These are phyloP conservation scores for Candida sanyaensis DNA, from an alignment of 1,139 yeast genomes.

Conservation along the genomic window DNA sequence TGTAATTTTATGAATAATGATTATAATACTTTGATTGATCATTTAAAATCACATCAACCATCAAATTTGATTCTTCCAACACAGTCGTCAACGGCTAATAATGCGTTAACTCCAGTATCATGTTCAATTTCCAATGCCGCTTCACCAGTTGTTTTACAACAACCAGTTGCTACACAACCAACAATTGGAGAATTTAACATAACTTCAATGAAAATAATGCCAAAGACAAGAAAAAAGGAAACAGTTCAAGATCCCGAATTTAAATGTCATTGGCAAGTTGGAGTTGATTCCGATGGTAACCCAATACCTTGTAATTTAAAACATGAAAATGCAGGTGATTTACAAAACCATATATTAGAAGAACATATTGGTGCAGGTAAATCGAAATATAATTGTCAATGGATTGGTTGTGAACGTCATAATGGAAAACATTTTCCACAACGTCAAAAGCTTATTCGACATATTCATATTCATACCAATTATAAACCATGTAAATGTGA, in stretches of 20 bases:
- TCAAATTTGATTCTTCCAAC: conserved; percentile 8
- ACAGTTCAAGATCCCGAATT: conserved; percentile 19
- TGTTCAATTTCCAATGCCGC: conserved; percentile 7
- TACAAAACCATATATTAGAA: conserved; percentile 69
- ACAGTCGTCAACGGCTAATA: conserved; percentile 4
- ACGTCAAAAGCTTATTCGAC: conserved; percentile 83
- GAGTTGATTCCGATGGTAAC: conserved; percentile 29
- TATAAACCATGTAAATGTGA: conserved; percentile 75
- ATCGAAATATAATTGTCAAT: conserved; percentile 66
- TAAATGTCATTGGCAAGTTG: conserved; percentile 51
- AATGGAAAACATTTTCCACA: conserved; percentile 67
- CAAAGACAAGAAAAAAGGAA: conserved; percentile 21
- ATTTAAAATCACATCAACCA: conserved; percentile 57
- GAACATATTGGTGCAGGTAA: conserved; percentile 77
- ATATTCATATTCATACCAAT: conserved; percentile 84
- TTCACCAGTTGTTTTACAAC: background rate
- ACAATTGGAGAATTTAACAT: conserved; percentile 23
- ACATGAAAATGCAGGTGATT: conserved; percentile 55
- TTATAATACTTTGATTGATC: conserved; percentile 55
- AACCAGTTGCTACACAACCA: conserved; percentile 4
- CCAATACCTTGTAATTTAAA: conserved; percentile 46
- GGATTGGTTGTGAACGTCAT: conserved; percentile 77
- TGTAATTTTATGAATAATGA: conserved; percentile 61
- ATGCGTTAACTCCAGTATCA: conserved; percentile 18
- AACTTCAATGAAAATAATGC: conserved; percentile 37